Evolutionary conservation across 2,329 filamentous ascomycete species (phyloP), one percentile per base, ranked within the genome.

Genomic region (Aspergillus sp.): DNA sequence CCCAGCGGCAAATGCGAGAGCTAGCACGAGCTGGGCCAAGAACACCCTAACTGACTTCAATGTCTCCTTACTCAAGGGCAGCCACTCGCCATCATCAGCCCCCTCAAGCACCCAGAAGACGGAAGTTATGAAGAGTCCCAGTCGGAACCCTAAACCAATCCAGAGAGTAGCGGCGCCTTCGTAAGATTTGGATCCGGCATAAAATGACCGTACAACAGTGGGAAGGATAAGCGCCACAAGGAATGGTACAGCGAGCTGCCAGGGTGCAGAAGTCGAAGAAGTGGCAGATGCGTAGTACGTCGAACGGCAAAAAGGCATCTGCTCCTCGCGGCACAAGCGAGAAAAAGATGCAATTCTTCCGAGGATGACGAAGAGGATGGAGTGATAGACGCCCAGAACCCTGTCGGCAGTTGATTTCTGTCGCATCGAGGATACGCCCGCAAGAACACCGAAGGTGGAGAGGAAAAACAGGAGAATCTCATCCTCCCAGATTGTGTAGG

Each of bases 401-500:
- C 90, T 87, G 67, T 96, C 90, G 3, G 84, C 79, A 23, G 84
- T 79, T 38, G 84, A 82, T 55, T 87, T 84, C 65, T 92, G 88
- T 15, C 91, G 87, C 69, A 96, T 84, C 0, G 93, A 93, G 2
- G 89, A 88, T 12, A 91, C 77, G 12, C 90, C 85, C 38, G 89
- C 86, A n/a, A 89, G 82, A 6, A 92, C 76, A 30, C 92, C 93
- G 72, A 98, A 97, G 0, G 93, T 95, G 2, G 88, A 87, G 60
- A 97, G 85, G 79, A 98, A 94, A 79, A 96, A 97, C 3, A 97
- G 82, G 4, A 97, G 84, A 58, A 97, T 97, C 13, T 92, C 91
- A 71, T 99, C 95, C 79, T 99, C 95, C 93, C 95, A 99, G 66
- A 99, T 97, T 0, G 94, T 98, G 78, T 93, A 99, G 0, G 95